Evolutionary conservation across 2,329 filamentous ascomycete species (phyloP).

Genomic region (Fusarium oligoseptatum): DNA sequence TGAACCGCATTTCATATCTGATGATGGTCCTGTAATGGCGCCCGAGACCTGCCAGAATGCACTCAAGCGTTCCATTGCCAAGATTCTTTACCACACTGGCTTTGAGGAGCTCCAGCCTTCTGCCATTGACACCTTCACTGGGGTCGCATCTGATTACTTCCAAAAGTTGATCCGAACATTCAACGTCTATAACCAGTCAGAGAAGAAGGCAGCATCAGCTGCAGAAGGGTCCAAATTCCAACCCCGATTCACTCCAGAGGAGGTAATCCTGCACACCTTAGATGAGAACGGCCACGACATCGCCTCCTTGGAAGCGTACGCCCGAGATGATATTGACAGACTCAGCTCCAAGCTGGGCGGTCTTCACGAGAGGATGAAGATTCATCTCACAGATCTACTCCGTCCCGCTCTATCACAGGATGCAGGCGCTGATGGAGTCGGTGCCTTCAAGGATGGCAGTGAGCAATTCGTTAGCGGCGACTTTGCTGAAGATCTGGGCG

Average conservation of each 20-base stretch:
- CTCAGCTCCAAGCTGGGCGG: constrained; percentile 81
- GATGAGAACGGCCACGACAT: constrained; percentile 87
- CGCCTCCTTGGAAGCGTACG: constrained; percentile 84
- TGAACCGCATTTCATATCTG: constrained; percentile 88
- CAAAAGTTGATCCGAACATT: constrained; percentile 84
- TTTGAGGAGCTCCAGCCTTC: constrained; percentile 98
- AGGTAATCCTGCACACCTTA: constrained; percentile 88
- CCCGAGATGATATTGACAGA: constrained; percentile 93
- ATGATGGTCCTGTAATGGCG: constrained; percentile 89
- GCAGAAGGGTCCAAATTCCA: constrained; percentile 62
- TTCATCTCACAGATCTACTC: constrained; percentile 90
- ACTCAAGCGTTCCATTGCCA: constrained; percentile 89
- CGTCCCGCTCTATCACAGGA: constrained; percentile 85
- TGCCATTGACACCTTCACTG: constrained; percentile 89
- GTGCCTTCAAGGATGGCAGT: constrained; percentile 94
- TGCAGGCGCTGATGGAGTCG: constrained; percentile 84
- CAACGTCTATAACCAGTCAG: constrained; percentile 85
- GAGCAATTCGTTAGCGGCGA: constrained; percentile 97
- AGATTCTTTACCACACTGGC: constrained; percentile 95
- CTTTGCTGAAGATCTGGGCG: constrained; percentile 96
- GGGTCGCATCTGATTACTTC: constrained; percentile 91
- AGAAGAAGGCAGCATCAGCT: constrained; percentile 73
- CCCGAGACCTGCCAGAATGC: constrained; percentile 85
- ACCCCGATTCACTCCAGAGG: constrained; percentile 82
- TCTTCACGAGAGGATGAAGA: constrained; percentile 95